Base-by-base conservation (phyloP, 768 basidiomycete genomes). In the Rhodosporidiobolus odoratus region DNA sequence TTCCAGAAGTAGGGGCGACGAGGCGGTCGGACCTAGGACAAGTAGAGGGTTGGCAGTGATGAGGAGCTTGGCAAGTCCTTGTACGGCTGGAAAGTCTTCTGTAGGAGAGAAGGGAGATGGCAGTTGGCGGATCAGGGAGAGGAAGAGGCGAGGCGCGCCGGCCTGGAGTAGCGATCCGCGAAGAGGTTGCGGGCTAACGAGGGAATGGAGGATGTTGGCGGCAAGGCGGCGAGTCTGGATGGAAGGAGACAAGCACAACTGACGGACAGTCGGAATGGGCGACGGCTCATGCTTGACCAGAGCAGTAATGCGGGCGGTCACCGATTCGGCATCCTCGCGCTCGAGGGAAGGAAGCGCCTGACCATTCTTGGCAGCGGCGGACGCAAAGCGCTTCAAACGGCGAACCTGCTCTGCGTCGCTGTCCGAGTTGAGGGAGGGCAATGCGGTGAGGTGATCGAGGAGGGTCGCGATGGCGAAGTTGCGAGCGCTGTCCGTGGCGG, bases 1-100 rank as follows among this genome's bases (percentile, higher is more conserved):
- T 77, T 97, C 91, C 76, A 88, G 86, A 40, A 77, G 63, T 65
- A 74, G 60, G n/a, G 89, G 83, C 4, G 86, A 87, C 10, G 87
- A 86, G 48, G 86, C 84, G 69, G 90, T 85, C 13, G 93, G 89
- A 3, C 94, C 94, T 80, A 96, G 94, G 38, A 97, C 89, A 71
- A 91, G 88, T 0, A 90, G 79, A 0, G 96, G 96, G 16, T 92
- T 87, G 4, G 92, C 84, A 1, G 95, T 97, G 76, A 98, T 98
- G 54, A 91, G 83, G 35, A 99, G 86, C 78, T 97, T 96, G 23
- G 93, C 91, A 35, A 96, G 81, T 4, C 92, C 93, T 79, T 98
- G 95, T 35, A 91, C 85, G 1, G 92, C 83, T 25, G 77, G 45
- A 32, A 47, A 38, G 62, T 69, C 59, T 16, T 41, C 71, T 16